phyloP scores from a whole-genome alignment of 495 filamentous ascomycete species.

The Talaromyces borbonicus region DNA sequence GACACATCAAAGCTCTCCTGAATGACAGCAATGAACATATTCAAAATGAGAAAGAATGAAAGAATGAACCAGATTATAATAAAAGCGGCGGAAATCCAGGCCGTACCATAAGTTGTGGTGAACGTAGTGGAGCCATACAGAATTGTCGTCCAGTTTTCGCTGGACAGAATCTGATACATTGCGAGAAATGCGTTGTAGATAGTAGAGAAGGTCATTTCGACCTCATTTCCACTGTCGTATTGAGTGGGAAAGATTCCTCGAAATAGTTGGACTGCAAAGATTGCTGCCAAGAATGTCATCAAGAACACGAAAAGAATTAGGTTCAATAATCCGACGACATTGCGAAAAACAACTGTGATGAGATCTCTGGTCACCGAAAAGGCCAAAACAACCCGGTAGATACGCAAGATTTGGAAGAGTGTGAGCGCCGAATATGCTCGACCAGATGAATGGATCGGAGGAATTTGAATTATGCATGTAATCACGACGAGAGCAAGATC shows the following conservation, averaged over 20 bases:
- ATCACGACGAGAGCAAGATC: conserved; percentile 72
- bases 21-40: conserved; percentile 99
- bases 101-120: conserved; percentile 49
- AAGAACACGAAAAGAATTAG: conserved; percentile 93
- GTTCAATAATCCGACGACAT: conserved; percentile 85
- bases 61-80: conserved; percentile 94
- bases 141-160: conserved; percentile 88
- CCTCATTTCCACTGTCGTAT: conserved; percentile 44
- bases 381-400: conserved; percentile 85
- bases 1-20: conserved; percentile 99
- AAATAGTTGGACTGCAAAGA: conserved; percentile 90
- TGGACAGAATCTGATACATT: conserved; percentile 98
- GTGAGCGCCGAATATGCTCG: conserved; percentile 82
- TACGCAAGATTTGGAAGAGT: conserved; percentile 84
- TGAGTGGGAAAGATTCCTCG: conserved; percentile 64
- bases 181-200: conserved; percentile 94
- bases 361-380: conserved; percentile 77
- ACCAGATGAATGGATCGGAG: conserved; percentile 64
- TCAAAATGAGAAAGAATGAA: conserved; percentile 90
- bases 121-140: conserved; percentile 73
- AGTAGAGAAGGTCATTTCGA: conserved; percentile 69
- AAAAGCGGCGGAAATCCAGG: conserved; percentile 94
- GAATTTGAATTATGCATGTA: conserved; percentile 79
- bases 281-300: conserved; percentile 84
- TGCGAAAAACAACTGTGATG: conserved; percentile 79